These are phyloP conservation scores for Trichosporon sp. DNA, from an alignment of 1,284 basidiomycete genomes.

Conservation along the genomic window DNA sequence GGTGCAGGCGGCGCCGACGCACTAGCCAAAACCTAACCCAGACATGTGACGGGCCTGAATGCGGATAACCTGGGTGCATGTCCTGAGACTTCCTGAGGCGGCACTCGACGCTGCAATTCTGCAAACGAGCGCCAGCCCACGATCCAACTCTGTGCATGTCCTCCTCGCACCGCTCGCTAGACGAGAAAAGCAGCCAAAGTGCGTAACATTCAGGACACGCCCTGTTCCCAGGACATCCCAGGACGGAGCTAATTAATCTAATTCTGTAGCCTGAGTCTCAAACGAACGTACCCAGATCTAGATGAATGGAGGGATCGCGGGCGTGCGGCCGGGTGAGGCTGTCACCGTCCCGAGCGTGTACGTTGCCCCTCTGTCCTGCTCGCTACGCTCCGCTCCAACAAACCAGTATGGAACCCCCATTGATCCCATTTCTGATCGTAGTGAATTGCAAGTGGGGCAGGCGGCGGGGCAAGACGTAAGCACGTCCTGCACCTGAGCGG, in stretches of 20 bases:
- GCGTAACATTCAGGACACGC: no score
- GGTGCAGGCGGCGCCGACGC: no score
- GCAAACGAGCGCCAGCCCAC: not conserved
- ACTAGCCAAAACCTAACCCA: constrained; percentile 1
- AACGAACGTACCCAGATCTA: constrained; percentile 1
- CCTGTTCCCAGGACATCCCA: no score
- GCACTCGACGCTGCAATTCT: no score
- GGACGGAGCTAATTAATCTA: not conserved
- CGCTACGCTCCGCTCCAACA: no score
- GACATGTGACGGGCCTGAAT: constrained; percentile 4
- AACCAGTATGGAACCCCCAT: no score
- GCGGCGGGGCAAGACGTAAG: not conserved
- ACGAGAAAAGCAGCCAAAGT: not conserved
- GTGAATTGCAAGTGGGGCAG: not conserved
- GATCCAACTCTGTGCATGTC: not conserved
- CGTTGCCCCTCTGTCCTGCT: no score
- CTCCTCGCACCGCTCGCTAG: not conserved
- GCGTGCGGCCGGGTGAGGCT: no score
- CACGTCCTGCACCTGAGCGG: no score
- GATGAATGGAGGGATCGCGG: not conserved
- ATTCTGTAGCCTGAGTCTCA: not conserved
- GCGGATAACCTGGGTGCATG: not conserved
- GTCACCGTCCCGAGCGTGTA: no score
- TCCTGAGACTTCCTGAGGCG: no score
- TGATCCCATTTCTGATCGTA: not conserved